phyloP scores from a whole-genome alignment of 2,329 filamentous ascomycete species.

The Pyrenophora seminiperda region DNA sequence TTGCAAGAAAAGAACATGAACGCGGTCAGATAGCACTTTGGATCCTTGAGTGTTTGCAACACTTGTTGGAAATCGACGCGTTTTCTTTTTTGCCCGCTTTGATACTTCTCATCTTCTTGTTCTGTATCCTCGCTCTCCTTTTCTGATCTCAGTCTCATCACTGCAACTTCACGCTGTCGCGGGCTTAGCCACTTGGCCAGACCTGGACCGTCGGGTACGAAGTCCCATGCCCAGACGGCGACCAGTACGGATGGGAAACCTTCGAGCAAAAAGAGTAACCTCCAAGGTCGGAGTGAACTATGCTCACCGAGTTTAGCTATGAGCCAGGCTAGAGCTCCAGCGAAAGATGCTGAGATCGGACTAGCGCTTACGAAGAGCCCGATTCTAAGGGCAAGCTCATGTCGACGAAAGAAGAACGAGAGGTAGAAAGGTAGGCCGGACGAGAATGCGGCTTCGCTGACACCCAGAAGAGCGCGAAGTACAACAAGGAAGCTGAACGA shows the following conservation, averaged over 20 bases:
- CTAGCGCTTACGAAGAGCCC: slow-evolving; percentile 83
- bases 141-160: slow-evolving; percentile 66
- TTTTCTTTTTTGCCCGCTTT: slow-evolving; percentile 19
- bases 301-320: slow-evolving; percentile 71
- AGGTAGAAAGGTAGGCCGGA: slow-evolving; percentile 69
- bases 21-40: slow-evolving; percentile 75
- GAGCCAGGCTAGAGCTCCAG: slow-evolving; percentile 77
- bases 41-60: slow-evolving; percentile 64
- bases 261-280: slow-evolving; percentile 82
- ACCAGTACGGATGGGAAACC: slow-evolving; percentile 82
- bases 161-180: slow-evolving; percentile 66
- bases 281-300: slow-evolving; percentile 78
- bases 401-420: slow-evolving; percentile 65
- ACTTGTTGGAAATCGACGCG: slow-evolving; percentile 63
- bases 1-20: slow-evolving; percentile 87
- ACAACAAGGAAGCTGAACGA: slow-evolving; percentile 62
- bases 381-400: slow-evolving; percentile 82
- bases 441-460: slow-evolving; percentile 66
- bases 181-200: slow-evolving; percentile 50
- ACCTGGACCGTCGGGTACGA: slow-evolving; percentile 75
- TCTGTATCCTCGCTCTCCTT: slow-evolving; percentile 47
- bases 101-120: slow-evolving; percentile 19
- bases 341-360: slow-evolving; percentile 68
- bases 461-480: slow-evolving; percentile 63
- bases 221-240: slow-evolving; percentile 72